A percentile compares a stretch with the other conserved stretches of the same genome.
Evolutionary conservation across 1,284 basidiomycete genomes (phyloP).

Genomic region (Papiliotrema flavescens): DNA sequence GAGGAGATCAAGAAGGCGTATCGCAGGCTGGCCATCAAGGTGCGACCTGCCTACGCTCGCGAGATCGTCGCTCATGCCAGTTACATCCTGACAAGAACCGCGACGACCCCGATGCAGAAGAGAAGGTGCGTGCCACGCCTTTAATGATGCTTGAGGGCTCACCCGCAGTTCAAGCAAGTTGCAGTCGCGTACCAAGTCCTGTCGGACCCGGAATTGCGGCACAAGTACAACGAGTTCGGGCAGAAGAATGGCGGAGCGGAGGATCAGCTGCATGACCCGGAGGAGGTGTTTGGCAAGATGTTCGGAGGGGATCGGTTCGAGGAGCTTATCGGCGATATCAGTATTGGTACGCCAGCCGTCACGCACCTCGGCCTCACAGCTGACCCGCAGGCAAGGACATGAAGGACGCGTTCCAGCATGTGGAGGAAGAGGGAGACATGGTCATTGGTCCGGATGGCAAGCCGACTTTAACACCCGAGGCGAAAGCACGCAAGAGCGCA

Average conservation of each 20-base stretch:
- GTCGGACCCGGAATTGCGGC: slow-evolving; percentile 75
- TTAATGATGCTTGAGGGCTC: neutral
- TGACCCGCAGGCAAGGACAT: slow-evolving; percentile 86
- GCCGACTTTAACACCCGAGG: slow-evolving; percentile 69
- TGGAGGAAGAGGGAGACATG: slow-evolving; percentile 54
- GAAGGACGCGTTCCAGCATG: slow-evolving; percentile 95
- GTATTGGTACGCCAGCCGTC: slow-evolving; percentile 37
- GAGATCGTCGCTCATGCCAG: slow-evolving; percentile 10
- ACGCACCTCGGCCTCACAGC: neutral
- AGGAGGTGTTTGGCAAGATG: slow-evolving; percentile 89
- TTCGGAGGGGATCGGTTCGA: slow-evolving; percentile 61
- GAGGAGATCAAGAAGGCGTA: slow-evolving; percentile 87
- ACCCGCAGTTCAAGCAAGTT: slow-evolving; percentile 68
- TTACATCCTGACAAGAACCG: slow-evolving; percentile 67
- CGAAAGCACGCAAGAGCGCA: slow-evolving; percentile 67
- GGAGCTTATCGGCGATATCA: slow-evolving; percentile 53
- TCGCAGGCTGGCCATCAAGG: slow-evolving; percentile 88
- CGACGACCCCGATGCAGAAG: slow-evolving; percentile 85
- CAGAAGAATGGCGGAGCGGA: slow-evolving; percentile 48
- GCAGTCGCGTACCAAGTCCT: slow-evolving; percentile 81
- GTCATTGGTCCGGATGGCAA: slow-evolving; percentile 46
- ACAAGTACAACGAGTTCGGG: slow-evolving; percentile 86
- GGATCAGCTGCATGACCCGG: slow-evolving; percentile 57
- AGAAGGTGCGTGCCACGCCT: slow-evolving; percentile 53
- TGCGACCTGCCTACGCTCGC: slow-evolving; percentile 30